Base-by-base conservation (phyloP, 2,329 filamentous ascomycete genomes). In the Ceratocystis albifundus region DNA sequence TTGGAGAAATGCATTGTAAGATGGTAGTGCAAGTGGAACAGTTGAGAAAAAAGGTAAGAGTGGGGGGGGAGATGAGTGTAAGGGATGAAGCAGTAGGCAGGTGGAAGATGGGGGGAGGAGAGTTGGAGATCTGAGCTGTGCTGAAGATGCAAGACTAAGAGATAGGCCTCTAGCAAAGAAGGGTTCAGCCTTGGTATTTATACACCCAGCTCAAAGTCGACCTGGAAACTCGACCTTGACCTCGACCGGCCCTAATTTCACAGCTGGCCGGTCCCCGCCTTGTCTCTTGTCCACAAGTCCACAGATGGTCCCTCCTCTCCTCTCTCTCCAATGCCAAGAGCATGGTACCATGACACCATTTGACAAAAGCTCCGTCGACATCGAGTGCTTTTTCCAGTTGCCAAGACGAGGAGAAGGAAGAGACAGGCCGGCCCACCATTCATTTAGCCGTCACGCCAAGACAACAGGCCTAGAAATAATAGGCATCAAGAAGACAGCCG, bases 1-100 rank as follows among this genome's bases (percentile, higher is more conserved):
- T 25, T 46, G n/a, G 53, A 59, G n/a, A 61, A 55, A 32, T 32
- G 36, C 48, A 67, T 41, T 41, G 36, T 41, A 15, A 41, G 12
- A 41, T 64, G 53, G n/a, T 61, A n/a, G 61, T 12, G 44, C 7
- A n/a, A 1, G 20, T n/a, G 61, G 32, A n/a, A 41, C 8, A 5
- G 12, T 32, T 22, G 61, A 45, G 28, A 12, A 28, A 28, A 32
- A 4, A 57, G 53, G 15, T 4, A 57, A 15, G 28, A 32, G 53
- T 5, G 8, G 53, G 2, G 32, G 12, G 12, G 36, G 17, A 30
- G 22, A 28, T n/a, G 64, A n/a, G 32, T 36, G 55, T 2, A 22
- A 20, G 22, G 5, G 5, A 32, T 22, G 50, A 22, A 20, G 45
- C 20, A 10, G 32, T 10, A 6, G 32, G 8, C n/a, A 41, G 46